Evolutionary conservation across 1,284 basidiomycete species (phyloP).

Genomic region (Rhodotorula mucilaginosa): DNA sequence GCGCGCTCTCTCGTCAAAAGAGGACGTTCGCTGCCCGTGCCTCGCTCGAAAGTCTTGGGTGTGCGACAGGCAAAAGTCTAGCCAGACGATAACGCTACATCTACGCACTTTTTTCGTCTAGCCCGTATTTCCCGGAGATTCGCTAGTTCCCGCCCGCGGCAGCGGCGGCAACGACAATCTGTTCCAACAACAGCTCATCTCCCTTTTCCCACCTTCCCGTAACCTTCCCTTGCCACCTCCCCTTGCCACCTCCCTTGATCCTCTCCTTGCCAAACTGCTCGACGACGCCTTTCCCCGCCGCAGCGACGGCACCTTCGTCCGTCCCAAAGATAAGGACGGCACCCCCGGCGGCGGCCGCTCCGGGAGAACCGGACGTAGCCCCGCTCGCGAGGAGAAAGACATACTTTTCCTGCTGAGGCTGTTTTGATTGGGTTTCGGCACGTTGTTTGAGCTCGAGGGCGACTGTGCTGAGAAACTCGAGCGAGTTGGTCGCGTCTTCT

Average conservation of each 20-base stretch:
- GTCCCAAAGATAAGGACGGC: constrained; percentile 37
- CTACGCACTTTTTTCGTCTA: background rate
- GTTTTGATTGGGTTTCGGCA: constrained; percentile 36
- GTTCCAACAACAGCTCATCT: constrained; percentile 16
- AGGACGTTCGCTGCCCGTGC: no score
- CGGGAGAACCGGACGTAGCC: constrained; percentile 18
- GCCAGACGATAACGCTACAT: background rate
- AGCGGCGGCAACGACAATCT: constrained; percentile 1
- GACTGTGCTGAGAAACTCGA: constrained; percentile 63
- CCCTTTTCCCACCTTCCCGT: constrained; percentile 30
- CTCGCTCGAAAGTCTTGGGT: background rate
- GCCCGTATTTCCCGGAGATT: no score
- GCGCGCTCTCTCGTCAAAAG: background rate
- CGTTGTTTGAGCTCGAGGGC: constrained; percentile 55
- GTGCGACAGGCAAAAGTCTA: background rate
- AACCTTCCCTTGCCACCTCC: constrained; percentile 43
- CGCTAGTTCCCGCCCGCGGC: background rate
- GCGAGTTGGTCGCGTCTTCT: constrained; percentile 62
- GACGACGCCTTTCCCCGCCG: constrained; percentile 32
- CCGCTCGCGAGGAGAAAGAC: constrained; percentile 63
- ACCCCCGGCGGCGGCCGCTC: constrained; percentile 18
- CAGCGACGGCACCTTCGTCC: constrained; percentile 19
- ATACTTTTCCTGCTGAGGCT: constrained; percentile 49
- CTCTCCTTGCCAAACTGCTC: constrained; percentile 23
- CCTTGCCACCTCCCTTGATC: constrained; percentile 43